A percentile compares a stretch with the other conserved stretches of the same genome.
These are phyloP conservation scores for Lupinus albus DNA, from an alignment of 306 rosid genomes.

Conservation along the genomic window DNA sequence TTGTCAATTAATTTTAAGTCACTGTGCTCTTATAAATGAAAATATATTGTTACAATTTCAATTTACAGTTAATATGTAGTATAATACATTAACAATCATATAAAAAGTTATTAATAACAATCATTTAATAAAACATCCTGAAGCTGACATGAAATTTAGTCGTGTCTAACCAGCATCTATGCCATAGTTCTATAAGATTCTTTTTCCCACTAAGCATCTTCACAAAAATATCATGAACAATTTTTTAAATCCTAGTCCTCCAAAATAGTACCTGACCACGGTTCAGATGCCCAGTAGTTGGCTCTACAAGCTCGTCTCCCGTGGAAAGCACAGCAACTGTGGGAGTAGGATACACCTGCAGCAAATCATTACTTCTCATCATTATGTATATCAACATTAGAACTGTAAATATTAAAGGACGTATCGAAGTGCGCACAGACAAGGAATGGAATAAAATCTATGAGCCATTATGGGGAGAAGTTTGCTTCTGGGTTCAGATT, in stretches of 20 bases:
- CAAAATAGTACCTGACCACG: slow-evolving; percentile 81
- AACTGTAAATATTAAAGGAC: slow-evolving; percentile 1
- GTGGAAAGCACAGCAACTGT: slow-evolving; percentile 83
- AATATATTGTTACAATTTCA: neutral
- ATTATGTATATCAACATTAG: slow-evolving; percentile 3
- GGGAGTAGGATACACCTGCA: slow-evolving; percentile 79
- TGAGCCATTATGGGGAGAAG: slow-evolving; percentile 15
- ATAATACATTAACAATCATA: slow-evolving; percentile 13
- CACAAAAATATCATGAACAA: no score
- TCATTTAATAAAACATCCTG: neutral
- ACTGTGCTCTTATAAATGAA: slow-evolving; percentile 15
- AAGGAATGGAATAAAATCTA: slow-evolving; percentile 24
- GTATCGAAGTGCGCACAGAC: neutral
- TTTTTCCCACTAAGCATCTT: no score
- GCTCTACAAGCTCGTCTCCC: slow-evolving; percentile 92
- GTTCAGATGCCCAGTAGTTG: slow-evolving; percentile 55
- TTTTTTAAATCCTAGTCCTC: neutral
- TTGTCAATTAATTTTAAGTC: neutral
- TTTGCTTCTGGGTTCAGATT: slow-evolving; percentile 22
- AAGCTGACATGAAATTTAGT: slow-evolving; percentile 10
- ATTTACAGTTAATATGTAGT: neutral
- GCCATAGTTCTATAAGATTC: no score
- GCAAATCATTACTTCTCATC: slow-evolving; percentile 36
- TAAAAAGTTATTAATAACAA: neutral
- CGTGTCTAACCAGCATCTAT: neutral